Base-by-base conservation (phyloP, 352 stramenopile genomes). In the Phytophthora chlamydospora region DNA sequence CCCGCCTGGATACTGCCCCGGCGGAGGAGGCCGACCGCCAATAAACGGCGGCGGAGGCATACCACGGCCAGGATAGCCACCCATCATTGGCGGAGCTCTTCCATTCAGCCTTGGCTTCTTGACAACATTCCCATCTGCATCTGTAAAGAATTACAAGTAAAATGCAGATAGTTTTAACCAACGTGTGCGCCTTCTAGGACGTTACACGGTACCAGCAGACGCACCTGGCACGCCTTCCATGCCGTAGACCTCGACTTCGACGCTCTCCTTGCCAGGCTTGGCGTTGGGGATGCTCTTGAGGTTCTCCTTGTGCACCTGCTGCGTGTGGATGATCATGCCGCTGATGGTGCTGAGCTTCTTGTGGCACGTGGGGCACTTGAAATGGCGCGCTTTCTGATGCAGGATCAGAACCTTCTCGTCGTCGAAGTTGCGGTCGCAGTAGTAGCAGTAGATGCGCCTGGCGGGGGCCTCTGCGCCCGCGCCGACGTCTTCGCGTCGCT, bases 311-410 rank as follows among this genome's bases (percentile, higher is more conserved):
- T 97, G 90, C 51, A 97, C 89, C 53, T 96, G 88, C 61, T 89
- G 76, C 58, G 82, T 80, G 73, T 97, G 90, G 42, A 97, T 88
- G 64, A 89, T 75, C 84, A 97, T 93, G 59, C 89, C 90, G 55
- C 88, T 84, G 53, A 89, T 85, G 17, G 90, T 96, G 49, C 80
- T 95, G 63, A 97, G 85, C 70, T 96, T 96, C 84, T 96, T 97
- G 73, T 95, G 78, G 76, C 90, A 97, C 19, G 85, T 77, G 33
- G 88, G 82, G 70, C 90, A 97, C 72, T 96, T 96, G 77, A 98
- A 97, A 58, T 98, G 91, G 7, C 89, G 88, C 58, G 85, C 86
- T 65, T 98, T 98, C 75, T 98, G 91, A 69, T 98, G 91, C 77
- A 96, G 84, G 58, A 98, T 97, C 45, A 98, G 57, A 21, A 95